phyloP scores from a whole-genome alignment of 1,284 basidiomycete species.

The Macrocystidia cucumis region DNA sequence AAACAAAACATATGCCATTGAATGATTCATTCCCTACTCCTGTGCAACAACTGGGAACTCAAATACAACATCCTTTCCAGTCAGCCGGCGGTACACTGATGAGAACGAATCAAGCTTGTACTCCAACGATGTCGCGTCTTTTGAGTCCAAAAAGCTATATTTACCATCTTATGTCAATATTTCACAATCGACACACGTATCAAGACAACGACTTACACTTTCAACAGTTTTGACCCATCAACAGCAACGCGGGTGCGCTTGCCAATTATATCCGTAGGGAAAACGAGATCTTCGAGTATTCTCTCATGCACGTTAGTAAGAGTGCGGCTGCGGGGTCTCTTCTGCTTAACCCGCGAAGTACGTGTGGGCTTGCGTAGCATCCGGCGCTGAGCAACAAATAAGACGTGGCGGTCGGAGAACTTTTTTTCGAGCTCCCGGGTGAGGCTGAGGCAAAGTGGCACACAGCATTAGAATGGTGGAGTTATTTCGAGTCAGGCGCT shows the following conservation, averaged over 20 bases:
- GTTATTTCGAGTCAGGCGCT: constrained; percentile 4
- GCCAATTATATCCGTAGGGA: constrained; percentile 97
- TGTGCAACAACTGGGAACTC: constrained; percentile 74
- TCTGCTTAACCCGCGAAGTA: constrained; percentile 89
- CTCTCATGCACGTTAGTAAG: constrained; percentile 97
- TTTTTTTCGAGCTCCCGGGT: constrained; percentile 99
- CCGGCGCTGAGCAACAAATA: constrained; percentile 97
- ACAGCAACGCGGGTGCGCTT: constrained; percentile 91
- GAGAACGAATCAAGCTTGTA: constrained; percentile 99
- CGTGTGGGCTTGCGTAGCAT: constrained; percentile 98
- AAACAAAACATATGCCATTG: too few relatives aligned
- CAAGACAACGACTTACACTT: constrained; percentile 75
- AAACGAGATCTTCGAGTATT: constrained; percentile 98
- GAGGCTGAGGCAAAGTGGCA: constrained; percentile 49
- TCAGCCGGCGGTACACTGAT: constrained; percentile 89
- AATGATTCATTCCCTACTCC: constrained; percentile 51
- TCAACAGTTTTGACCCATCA: constrained; percentile 89
- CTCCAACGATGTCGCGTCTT: constrained; percentile 97
- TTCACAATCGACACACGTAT: neutral
- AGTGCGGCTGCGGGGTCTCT: constrained; percentile 94
- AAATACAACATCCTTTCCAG: constrained; percentile 91
- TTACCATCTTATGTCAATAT: constrained; percentile 10
- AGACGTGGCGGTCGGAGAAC: constrained; percentile 98
- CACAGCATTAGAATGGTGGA: constrained; percentile 9
- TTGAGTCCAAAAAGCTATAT: constrained; percentile 90